phyloP scores from a whole-genome alignment of 345 rosid species.

The Cardiospermum halicacabum region DNA sequence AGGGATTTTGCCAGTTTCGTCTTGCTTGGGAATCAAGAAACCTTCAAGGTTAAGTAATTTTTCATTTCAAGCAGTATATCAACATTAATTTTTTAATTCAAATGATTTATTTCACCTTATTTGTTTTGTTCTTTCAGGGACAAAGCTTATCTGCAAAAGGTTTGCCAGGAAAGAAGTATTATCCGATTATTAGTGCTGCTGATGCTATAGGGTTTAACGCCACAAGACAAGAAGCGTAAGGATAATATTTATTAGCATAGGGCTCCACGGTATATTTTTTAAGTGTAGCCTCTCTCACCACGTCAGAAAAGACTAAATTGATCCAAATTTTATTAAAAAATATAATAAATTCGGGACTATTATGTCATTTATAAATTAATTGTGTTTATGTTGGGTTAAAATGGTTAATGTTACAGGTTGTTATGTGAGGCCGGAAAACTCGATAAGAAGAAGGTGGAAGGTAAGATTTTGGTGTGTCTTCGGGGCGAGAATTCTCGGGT shows the following conservation, averaged over 20 bases:
- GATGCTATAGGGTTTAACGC: conserved; percentile 51
- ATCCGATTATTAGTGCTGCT: conserved; percentile 52
- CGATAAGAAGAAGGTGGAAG: conserved; percentile 55
- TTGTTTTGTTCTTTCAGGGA: too few species aligned
- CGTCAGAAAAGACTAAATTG: too few species aligned
- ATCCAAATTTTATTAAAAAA: too few species aligned
- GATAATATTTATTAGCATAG: too few species aligned
- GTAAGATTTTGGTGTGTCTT: conserved; percentile 75
- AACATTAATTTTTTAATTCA: too few species aligned
- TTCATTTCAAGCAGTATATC: too few species aligned
- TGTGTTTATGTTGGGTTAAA: neutral
- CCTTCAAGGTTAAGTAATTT: conserved; percentile 46
- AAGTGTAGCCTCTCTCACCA: too few species aligned
- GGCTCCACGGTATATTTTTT: too few species aligned
- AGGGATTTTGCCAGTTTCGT: conserved; percentile 71
- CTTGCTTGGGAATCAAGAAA: conserved; percentile 47
- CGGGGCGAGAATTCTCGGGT: conserved; percentile 48
- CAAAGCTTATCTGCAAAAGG: conserved; percentile 53
- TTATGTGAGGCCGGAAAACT: conserved; percentile 54
- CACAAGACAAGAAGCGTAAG: conserved; percentile 55
- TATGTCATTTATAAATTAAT: too few species aligned
- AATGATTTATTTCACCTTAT: too few species aligned
- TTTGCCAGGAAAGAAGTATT: conserved; percentile 42
- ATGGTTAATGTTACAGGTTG: conserved; percentile 28
- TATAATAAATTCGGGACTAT: too few species aligned